Base-by-base conservation (phyloP, 116 monocot species). In the Dioscorea cayenensis region DNA sequence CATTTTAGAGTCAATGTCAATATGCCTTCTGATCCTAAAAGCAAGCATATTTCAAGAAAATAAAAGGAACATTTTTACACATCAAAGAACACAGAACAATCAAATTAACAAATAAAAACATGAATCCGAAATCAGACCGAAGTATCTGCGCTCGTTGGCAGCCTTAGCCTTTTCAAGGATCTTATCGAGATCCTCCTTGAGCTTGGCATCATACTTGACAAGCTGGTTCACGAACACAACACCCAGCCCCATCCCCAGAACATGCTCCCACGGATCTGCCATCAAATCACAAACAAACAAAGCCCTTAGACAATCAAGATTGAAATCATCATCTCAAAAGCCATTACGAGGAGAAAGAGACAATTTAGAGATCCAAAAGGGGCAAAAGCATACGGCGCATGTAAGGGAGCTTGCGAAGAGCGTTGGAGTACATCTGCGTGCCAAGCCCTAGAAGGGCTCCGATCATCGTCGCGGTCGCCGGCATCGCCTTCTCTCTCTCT, bases 241-340 rank as follows among this genome's bases (percentile, higher is more conserved):
- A 19, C 96, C 92, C 11, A 96, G 48, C 4, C 92, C 92, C 90
- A 92, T 96, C 58, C 92, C 96, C 60, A 96, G 64, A 8, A 90
- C 82, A 66, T 96, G 92, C 83, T 96, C 96, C 96, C 96, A 88
- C n/a, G 92, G 90, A 79, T 92, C 96, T 96, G 75, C 14, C 67
- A 21, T 62, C 62, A 62, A 62, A 62, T 62, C 12, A 62, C 62
- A 55, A 55, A 16, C 32, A 55, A 55, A 19, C 5, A 16, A 55
- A 55, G 2, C 14, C 55, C 55, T n/a, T 1, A 59, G n/a, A 27
- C 5, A 62, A 62, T 22, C 62, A 22, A 62, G 62, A 62, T 20
- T 28, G 22, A 62, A 23, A 62, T 2, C 10, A 60, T 18, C 20
- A 7, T n/a, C 29, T 23, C 49, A 48, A 8, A 3, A 7, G 43